Evolutionary conservation across 2,329 filamentous ascomycete genomes (phyloP), one percentile per base, ranked within the genome.

Genomic region (Cladosporium colombiae): DNA sequence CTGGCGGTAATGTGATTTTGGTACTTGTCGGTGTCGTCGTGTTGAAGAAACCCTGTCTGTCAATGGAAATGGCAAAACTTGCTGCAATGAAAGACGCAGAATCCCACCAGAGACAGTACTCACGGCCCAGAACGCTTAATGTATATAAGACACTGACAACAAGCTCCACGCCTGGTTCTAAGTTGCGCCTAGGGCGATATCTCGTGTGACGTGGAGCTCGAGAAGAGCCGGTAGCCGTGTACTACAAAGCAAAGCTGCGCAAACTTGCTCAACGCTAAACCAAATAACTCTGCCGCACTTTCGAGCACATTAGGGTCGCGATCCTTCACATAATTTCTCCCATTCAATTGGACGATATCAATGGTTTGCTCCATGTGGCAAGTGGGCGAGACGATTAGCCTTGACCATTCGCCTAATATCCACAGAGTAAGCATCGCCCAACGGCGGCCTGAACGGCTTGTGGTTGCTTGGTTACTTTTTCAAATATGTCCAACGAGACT

Each of bases 181-280:
- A 31, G n/a, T 29, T 55, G 18, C 18, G n/a, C n/a, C 25, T 55
- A 14, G 52, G 52, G 11, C 52, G 31, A 55, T 18, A 33, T 31
- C 16, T 55, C 27, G 29, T 55, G 52, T 29, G 31, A n/a, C 18
- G 52, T 33, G 29, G 27, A 33, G 52, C 52, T n/a, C n/a, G 13
- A 21, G 52, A 21, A 21, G 52, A 55, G 52, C 50, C 50, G 50
- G 29, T 18, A 27, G 50, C 50, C 50, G 50, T 53, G 29, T 31
- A 31, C 33, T 14, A 5, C 4, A 35, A 35, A 35, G 27, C 50
- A 53, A 33, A 53, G 50, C 18, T 31, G 52, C 52, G 52, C 52
- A 55, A 55, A 55, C 52, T 55, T 55, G 52, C 52, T 55, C 52
- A 55, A 55, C 52, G 52, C 52, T 55, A 55, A 29, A 55, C 52